phyloP scores from a whole-genome alignment of 345 rosid species.

The Viola odorata region DNA sequence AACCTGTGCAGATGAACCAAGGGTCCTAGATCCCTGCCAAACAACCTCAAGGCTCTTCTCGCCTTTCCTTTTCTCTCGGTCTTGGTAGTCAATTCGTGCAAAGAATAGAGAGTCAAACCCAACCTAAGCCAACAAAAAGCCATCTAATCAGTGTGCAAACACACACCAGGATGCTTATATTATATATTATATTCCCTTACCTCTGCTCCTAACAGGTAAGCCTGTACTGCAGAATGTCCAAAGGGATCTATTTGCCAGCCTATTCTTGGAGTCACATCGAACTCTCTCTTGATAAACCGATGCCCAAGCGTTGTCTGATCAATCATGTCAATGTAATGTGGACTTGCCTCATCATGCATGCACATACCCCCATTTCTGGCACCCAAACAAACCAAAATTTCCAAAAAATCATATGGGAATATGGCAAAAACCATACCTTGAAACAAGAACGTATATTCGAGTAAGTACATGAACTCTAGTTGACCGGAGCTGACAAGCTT shows the following conservation, averaged over 20 bases:
- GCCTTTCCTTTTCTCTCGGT: constrained; percentile 40
- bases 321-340: constrained; percentile 51
- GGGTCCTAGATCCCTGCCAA: constrained; percentile 48
- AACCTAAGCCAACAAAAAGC: constrained; percentile 30
- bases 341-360: constrained; percentile 47
- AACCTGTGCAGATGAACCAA: constrained; percentile 50
- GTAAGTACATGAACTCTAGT: constrained; percentile 43
- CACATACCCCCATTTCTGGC: constrained; percentile 54
- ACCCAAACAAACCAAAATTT: constrained; percentile 6
- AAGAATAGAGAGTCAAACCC: constrained; percentile 55
- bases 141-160: neutral
- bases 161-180: neutral
- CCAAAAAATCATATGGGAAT: constrained; percentile 3
- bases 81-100: constrained; percentile 51
- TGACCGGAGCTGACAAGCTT: constrained; percentile 39
- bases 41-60: constrained; percentile 48
- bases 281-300: constrained; percentile 38
- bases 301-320: constrained; percentile 57
- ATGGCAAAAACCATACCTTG: neutral
- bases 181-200: constrained; percentile 9
- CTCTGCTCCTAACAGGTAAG: constrained; percentile 46
- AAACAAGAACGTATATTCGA: neutral
- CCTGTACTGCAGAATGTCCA: constrained; percentile 55
- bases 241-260: constrained; percentile 60
- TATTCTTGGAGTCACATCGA: constrained; percentile 45